phyloP scores from a whole-genome alignment of 495 filamentous ascomycete species.

The Xylaria nigripes region DNA sequence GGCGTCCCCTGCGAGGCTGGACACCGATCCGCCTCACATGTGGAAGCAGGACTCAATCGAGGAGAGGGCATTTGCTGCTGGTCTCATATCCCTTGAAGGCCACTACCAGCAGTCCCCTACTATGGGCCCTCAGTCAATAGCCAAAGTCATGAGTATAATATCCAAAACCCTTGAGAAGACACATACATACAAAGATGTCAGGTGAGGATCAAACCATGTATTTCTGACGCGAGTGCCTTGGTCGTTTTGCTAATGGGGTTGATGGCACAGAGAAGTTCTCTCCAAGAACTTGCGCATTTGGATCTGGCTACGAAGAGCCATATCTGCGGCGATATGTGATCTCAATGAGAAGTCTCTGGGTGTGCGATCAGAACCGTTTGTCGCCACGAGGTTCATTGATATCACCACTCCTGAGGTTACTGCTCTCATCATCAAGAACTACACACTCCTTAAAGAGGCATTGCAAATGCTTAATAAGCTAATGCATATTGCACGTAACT shows the following conservation, averaged over 20 bases:
- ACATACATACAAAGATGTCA: slow-evolving; percentile 44
- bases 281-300: slow-evolving; percentile 55
- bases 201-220: slow-evolving; percentile 27
- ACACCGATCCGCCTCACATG: slow-evolving; percentile 10
- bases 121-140: slow-evolving; percentile 41
- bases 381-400: slow-evolving; percentile 39
- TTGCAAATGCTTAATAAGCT: slow-evolving; percentile 78
- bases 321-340: slow-evolving; percentile 49
- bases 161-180: slow-evolving; percentile 47
- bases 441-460: slow-evolving; percentile 65
- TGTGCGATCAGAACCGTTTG: slow-evolving; percentile 29
- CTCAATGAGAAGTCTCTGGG: slow-evolving; percentile 54
- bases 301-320: slow-evolving; percentile 49
- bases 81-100: slow-evolving; percentile 47
- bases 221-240: slow-evolving; percentile 32
- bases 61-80: slow-evolving; percentile 46
- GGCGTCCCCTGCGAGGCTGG: slow-evolving; percentile 6
- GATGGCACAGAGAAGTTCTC: slow-evolving; percentile 46
- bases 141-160: slow-evolving; percentile 41
- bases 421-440: slow-evolving; percentile 71
- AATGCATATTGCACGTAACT: slow-evolving; percentile 75
- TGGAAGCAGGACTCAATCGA: slow-evolving; percentile 34
- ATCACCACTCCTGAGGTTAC: slow-evolving; percentile 51
- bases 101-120: slow-evolving; percentile 43
- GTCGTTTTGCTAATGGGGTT: slow-evolving; percentile 11